Base-by-base conservation (phyloP, 78 protist genomes). In the Creolimax fragrantissima region DNA sequence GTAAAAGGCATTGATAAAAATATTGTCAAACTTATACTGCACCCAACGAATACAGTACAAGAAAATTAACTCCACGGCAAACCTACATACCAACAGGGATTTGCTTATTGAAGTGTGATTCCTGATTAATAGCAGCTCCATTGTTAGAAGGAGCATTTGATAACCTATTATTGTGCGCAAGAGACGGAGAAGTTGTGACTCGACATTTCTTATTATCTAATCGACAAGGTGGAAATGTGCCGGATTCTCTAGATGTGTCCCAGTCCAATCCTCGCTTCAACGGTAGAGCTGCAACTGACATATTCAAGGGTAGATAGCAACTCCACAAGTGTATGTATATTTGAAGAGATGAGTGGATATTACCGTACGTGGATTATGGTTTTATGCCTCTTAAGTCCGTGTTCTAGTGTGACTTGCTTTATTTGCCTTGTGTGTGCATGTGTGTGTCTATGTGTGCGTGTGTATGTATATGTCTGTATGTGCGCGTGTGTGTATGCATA, bases 221-320 rank as follows among this genome's bases (percentile, higher is more conserved):
- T 83, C 35, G 5, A 11, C 7, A 83, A 5, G 86, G 86, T 5
- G 86, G 7, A 83, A 39, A 24, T 5, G 2, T 41, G 7, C 5
- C 41, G 35, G 0, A 6, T 83, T 83, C 86, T 5, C 86, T 83
- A 2, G 86, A 83, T 41, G 6, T 5, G 6, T 24, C 86, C 42
- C 42, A 83, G 86, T 83, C 86, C 5, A 83, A 24, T 0, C 7
- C 86, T 0, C 86, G 86, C 7, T 83, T 83, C 44, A 5, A 32
- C 37, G 86, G 37, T 39, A 83, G 86, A 39, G 86, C 86, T 83
- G 86, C 86, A 32, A 83, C 7, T 24, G 86, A 83, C 86, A 83
- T 58, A 58, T 58, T 58, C 24, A 58, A 47, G 74, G 11, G 74
- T 58, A 58, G 11, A 58, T 17, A 32, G 74, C 24, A 58, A 17